A percentile compares a stretch with the other conserved stretches of the same genome.
These are phyloP conservation scores for Trichosporon coremiiforme DNA, from an alignment of 1,284 basidiomycete genomes.

Conservation along the genomic window DNA sequence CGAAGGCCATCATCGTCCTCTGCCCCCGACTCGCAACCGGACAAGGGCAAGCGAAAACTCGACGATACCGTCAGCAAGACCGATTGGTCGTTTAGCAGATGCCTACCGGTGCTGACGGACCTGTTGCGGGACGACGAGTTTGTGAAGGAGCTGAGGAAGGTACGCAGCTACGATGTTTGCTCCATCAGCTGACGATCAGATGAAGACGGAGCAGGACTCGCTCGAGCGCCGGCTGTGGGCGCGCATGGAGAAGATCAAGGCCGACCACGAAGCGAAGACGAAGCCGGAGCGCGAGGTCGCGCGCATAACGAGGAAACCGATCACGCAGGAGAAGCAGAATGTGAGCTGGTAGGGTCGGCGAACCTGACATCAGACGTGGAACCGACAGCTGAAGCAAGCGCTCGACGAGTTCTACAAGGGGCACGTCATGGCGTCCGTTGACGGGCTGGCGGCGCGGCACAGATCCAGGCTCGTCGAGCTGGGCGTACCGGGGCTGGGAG, in stretches of 20 bases:
- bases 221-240: constrained; percentile 50
- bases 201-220: constrained; percentile 52
- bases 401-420: constrained; percentile 39
- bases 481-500: constrained; percentile 47
- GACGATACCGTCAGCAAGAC: constrained; percentile 22
- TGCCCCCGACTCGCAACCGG: constrained; percentile 13
- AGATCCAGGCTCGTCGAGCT: constrained; percentile 39
- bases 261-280: constrained; percentile 39
- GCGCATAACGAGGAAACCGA: constrained; percentile 40
- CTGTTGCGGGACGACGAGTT: constrained; percentile 45
- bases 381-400: constrained; percentile 25
- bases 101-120: constrained; percentile 43
- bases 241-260: constrained; percentile 49
- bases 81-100: constrained; percentile 39
- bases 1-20: constrained; percentile 6
- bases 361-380: constrained; percentile 38
- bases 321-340: constrained; percentile 38
- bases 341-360: constrained; percentile 28
- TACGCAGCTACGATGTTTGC: constrained; percentile 22
- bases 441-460: constrained; percentile 45
- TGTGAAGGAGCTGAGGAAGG: constrained; percentile 46
- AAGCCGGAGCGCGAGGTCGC: constrained; percentile 47
- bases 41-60: constrained; percentile 27
- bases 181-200: constrained; percentile 35
- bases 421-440: constrained; percentile 40